Evolutionary conservation across 148 eudicot species (phyloP).

Genomic region (Gaultheria prostrata): DNA sequence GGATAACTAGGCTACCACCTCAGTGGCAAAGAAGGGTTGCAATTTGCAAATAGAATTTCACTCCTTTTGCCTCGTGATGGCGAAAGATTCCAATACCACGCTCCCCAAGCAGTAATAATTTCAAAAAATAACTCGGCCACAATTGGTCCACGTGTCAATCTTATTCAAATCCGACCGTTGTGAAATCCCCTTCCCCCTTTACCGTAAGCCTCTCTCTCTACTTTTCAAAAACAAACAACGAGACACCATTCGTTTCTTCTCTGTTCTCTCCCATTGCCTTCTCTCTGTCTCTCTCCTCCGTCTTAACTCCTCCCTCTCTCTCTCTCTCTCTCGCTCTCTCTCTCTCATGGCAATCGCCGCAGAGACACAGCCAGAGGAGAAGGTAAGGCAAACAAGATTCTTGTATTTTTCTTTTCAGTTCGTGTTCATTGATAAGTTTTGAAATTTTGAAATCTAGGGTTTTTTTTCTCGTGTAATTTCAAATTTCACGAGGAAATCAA

Average conservation of each 20-base stretch:
- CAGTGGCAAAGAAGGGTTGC: too few relatives aligned
- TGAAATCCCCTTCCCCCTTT: neutral
- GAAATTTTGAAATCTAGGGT: constrained; percentile 13
- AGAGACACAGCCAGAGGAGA: constrained; percentile 39
- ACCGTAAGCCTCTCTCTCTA: neutral
- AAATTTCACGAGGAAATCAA: neutral
- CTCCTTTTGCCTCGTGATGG: neutral
- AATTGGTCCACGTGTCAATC: constrained; percentile 8
- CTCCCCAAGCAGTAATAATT: neutral
- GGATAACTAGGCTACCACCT: too few relatives aligned
- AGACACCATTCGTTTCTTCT: constrained; percentile 11
- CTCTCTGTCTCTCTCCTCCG: neutral
- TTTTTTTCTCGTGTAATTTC: neutral
- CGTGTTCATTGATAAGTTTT: neutral
- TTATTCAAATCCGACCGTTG: constrained; percentile 12
- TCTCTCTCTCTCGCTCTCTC: constrained; percentile 14
- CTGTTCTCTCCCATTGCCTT: neutral
- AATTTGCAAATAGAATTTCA: too few relatives aligned
- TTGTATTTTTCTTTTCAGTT: neutral
- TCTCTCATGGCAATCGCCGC: constrained; percentile 46
- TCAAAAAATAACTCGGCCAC: neutral
- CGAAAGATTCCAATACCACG: neutral
- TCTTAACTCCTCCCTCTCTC: neutral
- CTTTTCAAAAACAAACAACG: neutral
- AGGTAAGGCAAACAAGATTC: constrained; percentile 31